phyloP scores from a whole-genome alignment of 1,139 yeast species.

The Candida buenavistaensis region DNA sequence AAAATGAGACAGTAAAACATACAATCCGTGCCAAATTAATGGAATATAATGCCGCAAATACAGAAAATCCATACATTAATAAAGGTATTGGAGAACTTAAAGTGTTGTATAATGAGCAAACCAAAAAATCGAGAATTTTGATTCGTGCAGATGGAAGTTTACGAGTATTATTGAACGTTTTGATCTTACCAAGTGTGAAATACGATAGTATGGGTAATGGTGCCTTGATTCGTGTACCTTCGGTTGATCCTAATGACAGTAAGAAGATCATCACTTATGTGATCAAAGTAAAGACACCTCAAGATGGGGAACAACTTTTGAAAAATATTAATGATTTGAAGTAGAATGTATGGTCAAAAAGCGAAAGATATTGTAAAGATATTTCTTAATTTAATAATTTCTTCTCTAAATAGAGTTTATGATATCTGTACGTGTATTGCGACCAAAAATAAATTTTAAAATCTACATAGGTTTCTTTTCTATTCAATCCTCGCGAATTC shows the following conservation, averaged over 20 bases:
- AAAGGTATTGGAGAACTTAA: constrained; percentile 85
- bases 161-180: constrained; percentile 71
- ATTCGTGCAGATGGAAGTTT: constrained; percentile 90
- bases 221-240: constrained; percentile 58
- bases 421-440: too few species aligned
- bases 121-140: constrained; percentile 66
- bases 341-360: constrained; percentile 1
- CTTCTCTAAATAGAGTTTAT: too few species aligned
- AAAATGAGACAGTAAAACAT: constrained; percentile 65
- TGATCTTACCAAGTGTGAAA: constrained; percentile 50
- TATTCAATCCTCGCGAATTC: too few species aligned
- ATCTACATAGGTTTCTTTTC: too few species aligned
- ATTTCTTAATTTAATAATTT: too few species aligned
- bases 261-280: constrained; percentile 56
- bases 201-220: constrained; percentile 63
- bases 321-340: constrained; percentile 48
- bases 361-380: too few species aligned
- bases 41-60: constrained; percentile 53
- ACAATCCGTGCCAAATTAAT: constrained; percentile 74
- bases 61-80: constrained; percentile 50
- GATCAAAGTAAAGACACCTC: constrained; percentile 63
- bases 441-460: too few species aligned
- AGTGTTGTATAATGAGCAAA: constrained; percentile 58
- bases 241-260: constrained; percentile 40
- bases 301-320: constrained; percentile 68